Evolutionary conservation across 768 basidiomycete species (phyloP).

Genomic region (Termitomyces bulborhizus): DNA sequence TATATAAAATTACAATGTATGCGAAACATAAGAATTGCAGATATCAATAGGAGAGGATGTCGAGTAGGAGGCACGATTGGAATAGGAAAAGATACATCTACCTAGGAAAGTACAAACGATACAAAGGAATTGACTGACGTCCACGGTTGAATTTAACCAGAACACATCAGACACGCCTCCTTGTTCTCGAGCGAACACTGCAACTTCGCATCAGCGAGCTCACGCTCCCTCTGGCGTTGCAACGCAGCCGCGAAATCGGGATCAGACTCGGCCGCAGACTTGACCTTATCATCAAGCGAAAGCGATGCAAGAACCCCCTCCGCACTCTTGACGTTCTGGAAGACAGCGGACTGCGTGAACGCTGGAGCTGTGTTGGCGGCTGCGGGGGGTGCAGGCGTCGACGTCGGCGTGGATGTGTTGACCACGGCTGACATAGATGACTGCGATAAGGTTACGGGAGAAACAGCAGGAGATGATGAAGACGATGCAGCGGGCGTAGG

Average conservation of each 20-base stretch:
- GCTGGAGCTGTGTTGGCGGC: neutral
- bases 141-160: constrained; percentile 36
- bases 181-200: constrained; percentile 89
- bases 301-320: constrained; percentile 23
- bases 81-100: neutral
- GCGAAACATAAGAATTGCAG: neutral
- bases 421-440: constrained; percentile 5
- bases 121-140: neutral
- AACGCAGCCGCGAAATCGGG: constrained; percentile 81
- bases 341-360: constrained; percentile 18
- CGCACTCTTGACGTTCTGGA: constrained; percentile 17
- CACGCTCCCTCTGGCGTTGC: constrained; percentile 59
- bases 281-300: constrained; percentile 42
- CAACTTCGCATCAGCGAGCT: constrained; percentile 76
- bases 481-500: constrained; percentile 26
- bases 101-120: constrained; percentile 2
- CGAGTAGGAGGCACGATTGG: neutral
- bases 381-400: constrained; percentile 16
- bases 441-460: constrained; percentile 16
- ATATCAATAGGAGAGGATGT: neutral
- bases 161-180: constrained; percentile 92
- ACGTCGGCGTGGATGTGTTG: neutral
- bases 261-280: constrained; percentile 48
- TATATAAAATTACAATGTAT: neutral
- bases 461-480: constrained; percentile 21